Evolutionary conservation across 2,329 filamentous ascomycete species (phyloP).

Genomic region (Pseudogymnoascus sp.): DNA sequence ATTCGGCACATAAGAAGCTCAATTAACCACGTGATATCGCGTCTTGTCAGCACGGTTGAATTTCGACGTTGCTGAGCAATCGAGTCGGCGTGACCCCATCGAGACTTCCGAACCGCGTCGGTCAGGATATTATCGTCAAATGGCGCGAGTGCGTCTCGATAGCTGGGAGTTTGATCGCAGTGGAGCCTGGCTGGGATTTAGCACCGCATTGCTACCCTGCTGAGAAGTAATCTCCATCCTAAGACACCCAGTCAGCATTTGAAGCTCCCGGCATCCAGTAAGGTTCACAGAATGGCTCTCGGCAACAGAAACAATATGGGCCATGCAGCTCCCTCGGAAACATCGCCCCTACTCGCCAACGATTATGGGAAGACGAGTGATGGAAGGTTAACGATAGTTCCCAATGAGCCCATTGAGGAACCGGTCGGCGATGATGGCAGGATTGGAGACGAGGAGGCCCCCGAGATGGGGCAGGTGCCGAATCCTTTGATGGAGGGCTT

Average conservation of each 20-base stretch:
- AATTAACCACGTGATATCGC: not conserved
- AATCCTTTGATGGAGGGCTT: conserved; percentile 22
- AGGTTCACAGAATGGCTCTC: not conserved
- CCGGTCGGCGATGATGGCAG: conserved; percentile 25
- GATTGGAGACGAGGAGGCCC: conserved; percentile 15
- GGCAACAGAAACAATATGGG: not conserved
- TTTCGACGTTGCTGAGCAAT: not conserved
- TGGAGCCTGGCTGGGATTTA: not conserved
- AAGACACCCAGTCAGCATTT: not conserved
- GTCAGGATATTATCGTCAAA: not conserved
- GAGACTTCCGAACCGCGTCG: not conserved
- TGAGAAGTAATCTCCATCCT: not conserved
- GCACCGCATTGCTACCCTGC: not conserved
- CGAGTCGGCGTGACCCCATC: not conserved
- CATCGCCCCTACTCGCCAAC: conserved; percentile 38
- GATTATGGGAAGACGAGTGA: conserved; percentile 24
- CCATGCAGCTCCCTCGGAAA: conserved; percentile 29
- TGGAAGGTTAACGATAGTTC: conserved; percentile 10
- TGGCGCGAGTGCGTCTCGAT: not conserved
- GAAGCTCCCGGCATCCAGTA: not conserved
- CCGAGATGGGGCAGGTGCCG: conserved; percentile 12
- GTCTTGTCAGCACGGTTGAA: not conserved
- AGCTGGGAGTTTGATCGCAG: not conserved
- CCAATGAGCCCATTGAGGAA: conserved; percentile 17
- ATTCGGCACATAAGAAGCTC: not conserved